Evolutionary conservation across 2,329 filamentous ascomycete genomes (phyloP).

Genomic region (Endocalyx cinctus): DNA sequence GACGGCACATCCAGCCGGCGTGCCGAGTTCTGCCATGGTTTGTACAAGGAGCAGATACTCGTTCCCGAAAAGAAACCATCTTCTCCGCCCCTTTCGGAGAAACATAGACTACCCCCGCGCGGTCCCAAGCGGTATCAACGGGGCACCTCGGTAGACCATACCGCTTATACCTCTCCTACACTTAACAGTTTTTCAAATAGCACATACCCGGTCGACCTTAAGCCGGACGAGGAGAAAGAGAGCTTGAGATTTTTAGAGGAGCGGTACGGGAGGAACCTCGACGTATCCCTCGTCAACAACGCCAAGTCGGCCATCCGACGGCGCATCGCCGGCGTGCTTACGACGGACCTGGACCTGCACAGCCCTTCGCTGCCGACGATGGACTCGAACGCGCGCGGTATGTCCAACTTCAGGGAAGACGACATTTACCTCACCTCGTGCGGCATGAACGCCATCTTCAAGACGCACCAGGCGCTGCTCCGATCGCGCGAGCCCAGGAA

Average conservation of each 20-base stretch:
- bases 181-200: slow-evolving; percentile 17
- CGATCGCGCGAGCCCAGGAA: slow-evolving; percentile 58
- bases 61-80: slow-evolving; percentile 23
- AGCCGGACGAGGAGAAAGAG: slow-evolving; percentile 49
- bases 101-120: slow-evolving; percentile 51
- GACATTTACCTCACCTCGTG: slow-evolving; percentile 86
- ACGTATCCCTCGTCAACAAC: slow-evolving; percentile 70
- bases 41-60: slow-evolving; percentile 65
- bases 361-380: slow-evolving; percentile 47
- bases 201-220: slow-evolving; percentile 12
- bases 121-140: slow-evolving; percentile 80
- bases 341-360: slow-evolving; percentile 62
- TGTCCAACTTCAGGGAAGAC: slow-evolving; percentile 68
- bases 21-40: slow-evolving; percentile 79
- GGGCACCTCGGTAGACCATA: slow-evolving; percentile 36
- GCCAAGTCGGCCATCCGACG: slow-evolving; percentile 82
- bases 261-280: slow-evolving; percentile 86
- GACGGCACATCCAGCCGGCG: slow-evolving; percentile 88
- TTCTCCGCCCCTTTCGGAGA: slow-evolving; percentile 19
- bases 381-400: slow-evolving; percentile 46
- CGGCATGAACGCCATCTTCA: slow-evolving; percentile 96
- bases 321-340: slow-evolving; percentile 83
- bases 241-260: slow-evolving; percentile 84
- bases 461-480: slow-evolving; percentile 72
- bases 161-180: no score